Base-by-base conservation (phyloP, 2,329 filamentous ascomycete genomes). In the Talaromyces sp. region DNA sequence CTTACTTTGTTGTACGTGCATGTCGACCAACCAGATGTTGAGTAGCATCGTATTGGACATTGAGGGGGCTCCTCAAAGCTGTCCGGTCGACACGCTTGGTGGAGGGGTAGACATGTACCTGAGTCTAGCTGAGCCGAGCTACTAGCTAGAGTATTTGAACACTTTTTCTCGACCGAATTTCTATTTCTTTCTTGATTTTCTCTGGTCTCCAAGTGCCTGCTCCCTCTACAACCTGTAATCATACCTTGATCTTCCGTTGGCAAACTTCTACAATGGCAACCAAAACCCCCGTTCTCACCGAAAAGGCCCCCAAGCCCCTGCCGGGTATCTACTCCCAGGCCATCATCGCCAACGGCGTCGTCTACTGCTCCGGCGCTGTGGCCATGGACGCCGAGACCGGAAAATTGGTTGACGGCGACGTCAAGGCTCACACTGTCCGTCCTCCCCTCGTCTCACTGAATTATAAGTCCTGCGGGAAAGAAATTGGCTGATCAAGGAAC, bases 321-420 rank as follows among this genome's bases (percentile, higher is more conserved):
- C 83, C 82, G 0, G 73, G 74, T 1, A 81, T 86, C 68, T 83
- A 86, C 72, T 85, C 82, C 2, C 84, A 88, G 69, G 86, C 85
- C 44, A 79, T 88, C 67, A 80, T 84, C 66, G 81, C 82, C 73
- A 85, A 86, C 69, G 87, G 86, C 68, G 83, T 88, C 72, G 84
- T 91, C n/a, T 90, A 88, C 77, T 89, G 87, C 77, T 88, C 86
- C 1, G 88, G 88, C 25, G 81, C 80, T 65, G 79, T 90, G 35
- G 84, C 83, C 14, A 77, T 85, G 68, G 82, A 87, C 67, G 81
- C 85, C 0, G 72, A 71, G n/a, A 86, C 84, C 0, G 77, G 75
- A 21, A 77, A 82, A 61, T 62, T 88, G 1, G 79, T 86, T 7
- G 80, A 85, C 11, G 86, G 86, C 3, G 81, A 81, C 59, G 77